These are phyloP conservation scores for Aspergillus unguis DNA, from an alignment of 2,329 filamentous ascomycete genomes.

Conservation along the genomic window DNA sequence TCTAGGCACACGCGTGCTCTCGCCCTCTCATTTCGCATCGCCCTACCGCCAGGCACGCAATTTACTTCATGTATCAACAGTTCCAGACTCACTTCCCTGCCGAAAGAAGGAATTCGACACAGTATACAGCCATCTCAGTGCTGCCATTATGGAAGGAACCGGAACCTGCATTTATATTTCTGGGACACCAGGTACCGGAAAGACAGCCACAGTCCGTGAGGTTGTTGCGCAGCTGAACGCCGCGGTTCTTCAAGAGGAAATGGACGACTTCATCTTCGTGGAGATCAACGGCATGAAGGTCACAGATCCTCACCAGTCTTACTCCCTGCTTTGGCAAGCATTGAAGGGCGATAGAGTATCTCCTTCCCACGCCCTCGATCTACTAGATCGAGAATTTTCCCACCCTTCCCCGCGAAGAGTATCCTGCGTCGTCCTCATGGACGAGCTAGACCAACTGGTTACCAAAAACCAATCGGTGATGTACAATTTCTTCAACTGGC, in stretches of 20 bases:
- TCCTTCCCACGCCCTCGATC: conserved; percentile 83
- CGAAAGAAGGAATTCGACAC: conserved; percentile 86
- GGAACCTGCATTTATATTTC: conserved; percentile 99
- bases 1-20: conserved; percentile 80
- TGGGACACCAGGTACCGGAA: conserved; percentile 95
- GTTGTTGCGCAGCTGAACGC: conserved; percentile 85
- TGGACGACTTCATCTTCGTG: conserved; percentile 98
- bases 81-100: conserved; percentile 84
- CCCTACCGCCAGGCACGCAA: conserved; percentile 89
- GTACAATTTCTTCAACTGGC: conserved; percentile 99
- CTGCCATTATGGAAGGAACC: conserved; percentile 87
- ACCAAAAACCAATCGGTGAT: conserved; percentile 99
- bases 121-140: conserved; percentile 90
- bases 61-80: conserved; percentile 87
- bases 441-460: conserved; percentile 94
- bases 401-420: conserved; percentile 86
- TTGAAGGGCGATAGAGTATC: conserved; percentile 90
- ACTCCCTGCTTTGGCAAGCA: conserved; percentile 92
- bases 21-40: conserved; percentile 69
- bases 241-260: conserved; percentile 81
- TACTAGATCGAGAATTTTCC: conserved; percentile 88
- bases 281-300: conserved; percentile 99
- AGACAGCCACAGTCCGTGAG: conserved; percentile 94
- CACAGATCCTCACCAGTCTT: conserved; percentile 94
- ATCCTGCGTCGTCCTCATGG: conserved; percentile 96